Percentiles rank a stretch among this genome's conserved stretches.
phyloP scores from a whole-genome alignment of 805 yeast genomes.

The Osmozyma mogii region DNA sequence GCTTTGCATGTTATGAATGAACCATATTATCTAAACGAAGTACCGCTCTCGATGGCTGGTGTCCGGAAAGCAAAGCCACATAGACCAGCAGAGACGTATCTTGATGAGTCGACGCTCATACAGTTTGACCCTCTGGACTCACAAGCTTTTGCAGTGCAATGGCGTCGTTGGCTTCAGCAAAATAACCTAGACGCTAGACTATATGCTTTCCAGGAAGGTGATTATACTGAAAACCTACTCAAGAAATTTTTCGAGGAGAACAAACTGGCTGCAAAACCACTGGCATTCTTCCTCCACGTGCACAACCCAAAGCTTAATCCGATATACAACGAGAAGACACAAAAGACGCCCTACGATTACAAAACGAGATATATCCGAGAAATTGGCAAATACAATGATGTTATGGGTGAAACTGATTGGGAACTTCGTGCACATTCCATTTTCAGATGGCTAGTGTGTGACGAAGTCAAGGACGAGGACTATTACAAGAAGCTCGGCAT shows the following conservation, averaged over 20 bases:
- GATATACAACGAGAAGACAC: background rate
- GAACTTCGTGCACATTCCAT: background rate
- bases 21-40: background rate
- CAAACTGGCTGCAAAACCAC: background rate
- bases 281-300: background rate
- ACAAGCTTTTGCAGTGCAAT: background rate
- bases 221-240: background rate
- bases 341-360: background rate
- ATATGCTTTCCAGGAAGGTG: background rate
- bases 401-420: background rate
- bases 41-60: background rate
- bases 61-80: no score
- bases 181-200: background rate
- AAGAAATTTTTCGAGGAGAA: background rate
- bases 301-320: background rate
- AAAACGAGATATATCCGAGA: background rate
- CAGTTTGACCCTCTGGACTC: no score
- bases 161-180: background rate
- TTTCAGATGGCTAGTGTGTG: background rate
- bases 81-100: no score
- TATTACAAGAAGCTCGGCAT: background rate
- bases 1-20: slow-evolving; percentile 1
- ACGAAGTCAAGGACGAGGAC: background rate
- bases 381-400: background rate
- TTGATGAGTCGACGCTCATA: no score